Evolutionary conservation across 495 filamentous ascomycete species (phyloP).

Genomic region (Oleoguttula mirabilis): DNA sequence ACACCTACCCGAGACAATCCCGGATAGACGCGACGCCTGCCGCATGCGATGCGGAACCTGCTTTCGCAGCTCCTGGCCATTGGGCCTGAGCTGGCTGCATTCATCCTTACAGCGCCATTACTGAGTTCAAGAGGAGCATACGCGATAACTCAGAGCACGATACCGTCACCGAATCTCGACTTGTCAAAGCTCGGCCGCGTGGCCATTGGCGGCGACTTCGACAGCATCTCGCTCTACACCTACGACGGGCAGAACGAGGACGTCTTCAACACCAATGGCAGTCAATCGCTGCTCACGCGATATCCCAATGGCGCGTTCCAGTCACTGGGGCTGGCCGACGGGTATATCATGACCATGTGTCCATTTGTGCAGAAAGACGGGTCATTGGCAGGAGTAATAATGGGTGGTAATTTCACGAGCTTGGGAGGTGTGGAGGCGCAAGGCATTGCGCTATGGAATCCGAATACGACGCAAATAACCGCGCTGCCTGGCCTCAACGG

Average conservation of each 20-base stretch:
- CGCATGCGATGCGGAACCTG: conserved; percentile 17
- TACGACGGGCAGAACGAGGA: conserved; percentile 68
- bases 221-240: conserved; percentile 78
- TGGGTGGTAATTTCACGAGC: conserved; percentile 96
- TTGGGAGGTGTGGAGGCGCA: conserved; percentile 61
- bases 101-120: conserved; percentile 19
- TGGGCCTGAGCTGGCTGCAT: conserved; percentile 18
- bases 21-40: background rate
- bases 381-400: conserved; percentile 57
- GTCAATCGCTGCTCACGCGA: conserved; percentile 65
- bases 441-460: conserved; percentile 71
- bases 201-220: conserved; percentile 81
- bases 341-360: conserved; percentile 76
- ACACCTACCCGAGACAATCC: background rate
- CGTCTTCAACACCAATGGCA: conserved; percentile 56
- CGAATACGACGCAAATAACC: conserved; percentile 51
- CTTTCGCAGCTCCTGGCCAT: conserved; percentile 20
- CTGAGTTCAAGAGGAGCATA: conserved; percentile 26
- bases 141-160: conserved; percentile 58
- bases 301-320: conserved; percentile 80
- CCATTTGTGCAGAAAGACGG: conserved; percentile 58
- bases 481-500: conserved; percentile 69
- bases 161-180: conserved; percentile 68
- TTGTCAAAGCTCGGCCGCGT: conserved; percentile 70
- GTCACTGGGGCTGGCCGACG: conserved; percentile 62